Evolutionary conservation across 78 protist genomes (phyloP), one percentile per base, ranked within the genome.

Genomic region (Dictyostelium purpureum): DNA sequence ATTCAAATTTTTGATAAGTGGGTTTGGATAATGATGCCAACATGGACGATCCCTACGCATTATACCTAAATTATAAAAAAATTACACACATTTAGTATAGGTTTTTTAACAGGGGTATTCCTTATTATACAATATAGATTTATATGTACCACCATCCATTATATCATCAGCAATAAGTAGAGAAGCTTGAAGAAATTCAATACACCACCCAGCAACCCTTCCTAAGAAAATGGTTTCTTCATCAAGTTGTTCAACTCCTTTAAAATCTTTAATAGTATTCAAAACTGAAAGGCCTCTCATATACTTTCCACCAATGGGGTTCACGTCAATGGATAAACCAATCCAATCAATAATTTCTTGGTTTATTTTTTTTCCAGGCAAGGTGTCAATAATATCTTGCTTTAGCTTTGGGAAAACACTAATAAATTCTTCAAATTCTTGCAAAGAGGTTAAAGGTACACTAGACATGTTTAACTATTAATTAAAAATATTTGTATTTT

Each of bases 151-250:
- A 63, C 28, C 28, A 75, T 99, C 99, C 99, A 99, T 99, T 71
- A 99, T 85, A 77, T 99, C 99, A 52, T 99, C 99, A 9, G 98
- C 93, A 12, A 99, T 98, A 31, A 99, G 90, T 71, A 97, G 95
- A 87, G 82, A 94, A 6, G 99, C 99, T 74, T 99, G 99, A 6
- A 98, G 79, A 95, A 88, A 96, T 83, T 97, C 98, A 63, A 97
- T 74, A 57, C 96, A 79, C 99, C 99, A 98, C 6, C 99, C 99
- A 38, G 97, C 77, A 2, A 94, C 89, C 1, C n/a, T 37, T 6
- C 88, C 94, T 66, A 91, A 7, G 69, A 83, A 52, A n/a, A n/a
- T n/a, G n/a, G n/a, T n/a, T 0, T 18, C 19, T 75, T 93, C 95
- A 31, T 33, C 42, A 43, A 81, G 59, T 24, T 5, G 18, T 61